Percentiles rank a stretch among this genome's conserved stretches.
phyloP scores from a whole-genome alignment of 208 protist genomes.

The Crithidia sp. region DNA sequence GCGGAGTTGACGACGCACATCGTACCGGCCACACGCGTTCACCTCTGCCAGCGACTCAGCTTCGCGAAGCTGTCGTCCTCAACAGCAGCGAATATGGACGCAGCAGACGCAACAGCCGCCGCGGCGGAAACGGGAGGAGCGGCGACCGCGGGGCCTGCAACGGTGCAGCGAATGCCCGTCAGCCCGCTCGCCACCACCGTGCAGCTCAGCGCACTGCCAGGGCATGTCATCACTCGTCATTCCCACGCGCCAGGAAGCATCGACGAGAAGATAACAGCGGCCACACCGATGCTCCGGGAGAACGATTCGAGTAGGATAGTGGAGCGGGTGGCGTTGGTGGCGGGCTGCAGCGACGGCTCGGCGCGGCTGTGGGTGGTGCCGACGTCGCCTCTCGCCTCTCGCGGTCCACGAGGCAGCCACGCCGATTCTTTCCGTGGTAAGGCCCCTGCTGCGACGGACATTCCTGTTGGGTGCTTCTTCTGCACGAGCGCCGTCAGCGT shows the following conservation, averaged over 20 bases:
- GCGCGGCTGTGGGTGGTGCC: slow-evolving; percentile 25
- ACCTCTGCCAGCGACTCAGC: slow-evolving; percentile 18
- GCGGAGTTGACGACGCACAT: slow-evolving; percentile 1
- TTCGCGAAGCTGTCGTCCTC: not conserved
- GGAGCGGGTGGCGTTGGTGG: slow-evolving; percentile 24
- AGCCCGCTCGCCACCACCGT: slow-evolving; percentile 14
- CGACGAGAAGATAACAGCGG: not conserved
- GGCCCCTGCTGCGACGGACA: not conserved
- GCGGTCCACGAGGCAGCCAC: not conserved
- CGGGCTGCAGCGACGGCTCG: slow-evolving; percentile 40
- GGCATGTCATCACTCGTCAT: not conserved
- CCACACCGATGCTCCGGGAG: no score
- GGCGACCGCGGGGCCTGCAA: not conserved
- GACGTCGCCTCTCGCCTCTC: not conserved
- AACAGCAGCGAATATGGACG: not conserved
- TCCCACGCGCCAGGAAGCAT: not conserved
- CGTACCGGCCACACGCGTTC: not conserved
- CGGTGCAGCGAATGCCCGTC: not conserved
- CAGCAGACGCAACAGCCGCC: not conserved
- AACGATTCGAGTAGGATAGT: not conserved
- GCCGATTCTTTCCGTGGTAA: not conserved
- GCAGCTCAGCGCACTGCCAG: slow-evolving; percentile 23
- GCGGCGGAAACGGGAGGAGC: not conserved
- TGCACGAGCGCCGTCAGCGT: slow-evolving; percentile 18
- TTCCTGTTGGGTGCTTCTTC: slow-evolving; percentile 21